These are phyloP conservation scores for Chlorella sp. DNA, from an alignment of 139 green algal species.

Conservation along the genomic window DNA sequence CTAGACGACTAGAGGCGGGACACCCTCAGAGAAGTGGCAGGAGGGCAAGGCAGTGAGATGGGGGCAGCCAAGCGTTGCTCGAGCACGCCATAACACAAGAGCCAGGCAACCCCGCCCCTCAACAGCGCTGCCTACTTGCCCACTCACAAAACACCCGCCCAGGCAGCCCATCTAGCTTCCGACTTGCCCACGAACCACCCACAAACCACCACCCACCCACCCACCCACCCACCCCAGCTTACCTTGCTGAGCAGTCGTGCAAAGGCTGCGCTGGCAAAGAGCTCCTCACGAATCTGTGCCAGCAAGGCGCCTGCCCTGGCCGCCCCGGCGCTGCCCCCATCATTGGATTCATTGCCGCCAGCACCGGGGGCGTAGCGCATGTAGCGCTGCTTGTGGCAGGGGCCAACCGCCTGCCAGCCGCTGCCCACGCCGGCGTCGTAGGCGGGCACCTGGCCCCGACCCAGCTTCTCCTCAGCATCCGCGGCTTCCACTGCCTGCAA, in stretches of 20 bases:
- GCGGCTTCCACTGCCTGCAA: slow-evolving; percentile 29
- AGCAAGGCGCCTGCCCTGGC: slow-evolving; percentile 45
- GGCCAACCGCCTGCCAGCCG: slow-evolving; percentile 70
- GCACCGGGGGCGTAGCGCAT: slow-evolving; percentile 51
- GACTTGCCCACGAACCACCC: too few relatives aligned
- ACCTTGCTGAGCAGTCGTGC: slow-evolving; percentile 60
- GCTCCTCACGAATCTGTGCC: slow-evolving; percentile 36
- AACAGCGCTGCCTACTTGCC: background rate
- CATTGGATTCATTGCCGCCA: background rate
- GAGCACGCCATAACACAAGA: too few relatives aligned
- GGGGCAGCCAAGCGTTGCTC: too few relatives aligned
- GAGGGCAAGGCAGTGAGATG: background rate
- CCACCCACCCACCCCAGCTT: background rate
- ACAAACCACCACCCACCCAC: too few relatives aligned
- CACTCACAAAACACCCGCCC: too few relatives aligned
- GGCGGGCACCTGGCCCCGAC: slow-evolving; percentile 39
- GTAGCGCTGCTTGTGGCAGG: slow-evolving; percentile 90
- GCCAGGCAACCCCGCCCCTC: background rate
- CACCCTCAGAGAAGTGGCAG: too few relatives aligned
- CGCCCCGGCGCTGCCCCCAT: background rate
- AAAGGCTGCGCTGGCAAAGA: slow-evolving; percentile 74
- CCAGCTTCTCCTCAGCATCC: slow-evolving; percentile 64
- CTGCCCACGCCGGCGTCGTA: slow-evolving; percentile 54
- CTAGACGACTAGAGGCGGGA: too few relatives aligned
- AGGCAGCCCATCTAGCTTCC: too few relatives aligned